Conservation (phyloP, 2,329 filamentous ascomycete genomes). For the Fusarium torreyae region DNA sequence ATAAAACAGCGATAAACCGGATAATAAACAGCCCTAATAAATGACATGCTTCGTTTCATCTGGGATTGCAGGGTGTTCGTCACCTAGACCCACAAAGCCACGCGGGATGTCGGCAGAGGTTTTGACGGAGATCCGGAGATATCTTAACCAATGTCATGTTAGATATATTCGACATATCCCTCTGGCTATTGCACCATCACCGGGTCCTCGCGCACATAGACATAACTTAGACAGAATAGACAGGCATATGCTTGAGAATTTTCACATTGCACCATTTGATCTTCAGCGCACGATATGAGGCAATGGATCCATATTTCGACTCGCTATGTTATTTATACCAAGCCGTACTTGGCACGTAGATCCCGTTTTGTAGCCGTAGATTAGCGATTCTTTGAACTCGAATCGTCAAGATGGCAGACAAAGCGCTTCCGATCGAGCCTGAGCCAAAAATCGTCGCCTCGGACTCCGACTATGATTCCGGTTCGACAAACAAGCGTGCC, state of each 20-base stretch:
- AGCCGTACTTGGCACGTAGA: neutral
- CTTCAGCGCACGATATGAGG: conserved; percentile 2
- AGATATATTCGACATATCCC: neutral
- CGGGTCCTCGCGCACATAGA: neutral
- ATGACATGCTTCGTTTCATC: neutral
- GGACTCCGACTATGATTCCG: neutral
- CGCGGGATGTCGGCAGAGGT: neutral
- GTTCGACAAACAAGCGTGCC: conserved; percentile 7
- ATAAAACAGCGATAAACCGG: neutral
- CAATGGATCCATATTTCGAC: neutral
- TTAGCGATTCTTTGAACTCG: conserved; percentile 1
- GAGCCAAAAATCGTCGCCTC: neutral
- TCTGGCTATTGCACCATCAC: conserved; percentile 4
- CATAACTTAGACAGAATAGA: neutral
- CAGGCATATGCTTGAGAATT: neutral
- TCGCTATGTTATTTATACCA: neutral
- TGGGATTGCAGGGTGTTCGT: neutral
- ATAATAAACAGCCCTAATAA: neutral
- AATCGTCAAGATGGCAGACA: neutral
- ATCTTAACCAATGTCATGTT: neutral
- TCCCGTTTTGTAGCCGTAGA: neutral
- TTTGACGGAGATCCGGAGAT: neutral
- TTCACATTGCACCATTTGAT: conserved; percentile 9
- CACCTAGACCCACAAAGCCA: neutral
- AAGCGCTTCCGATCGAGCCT: neutral